Evolutionary conservation across 345 rosid species (phyloP), one percentile per base, ranked within the genome.

Genomic region (Gossypium mustelinum): DNA sequence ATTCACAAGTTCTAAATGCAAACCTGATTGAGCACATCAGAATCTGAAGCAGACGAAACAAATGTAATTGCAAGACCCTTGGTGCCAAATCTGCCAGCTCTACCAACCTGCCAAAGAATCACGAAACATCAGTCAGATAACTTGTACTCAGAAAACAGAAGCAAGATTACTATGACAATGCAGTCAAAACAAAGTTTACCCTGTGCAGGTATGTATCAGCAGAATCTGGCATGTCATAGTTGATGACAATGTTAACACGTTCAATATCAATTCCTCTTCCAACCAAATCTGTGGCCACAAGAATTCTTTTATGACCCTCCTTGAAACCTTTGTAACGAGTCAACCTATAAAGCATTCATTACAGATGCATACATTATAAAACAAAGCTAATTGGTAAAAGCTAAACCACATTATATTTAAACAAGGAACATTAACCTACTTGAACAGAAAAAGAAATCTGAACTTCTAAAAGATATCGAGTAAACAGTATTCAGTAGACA

Each of bases 171-270:
- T 13, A 17, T 10, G 27, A 64, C 17, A 70, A 48, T 18, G 54
- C 14, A 20, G 17, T 16, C 7, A n/a, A 56, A 14, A 48, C 11
- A 52, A 61, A 71, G 20, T 70, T 18, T 75, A 96, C 99, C 91
- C 99, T 90, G 87, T 96, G 99, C 20, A 96, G 88, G 57, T 96
- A 96, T 2, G 99, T 96, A 73, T 93, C 99, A 4, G 98, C 99
- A 70, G 99, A 93, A 82, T 96, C 98, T 12, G 99, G 99, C 99
- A 96, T 96, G 81, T 96, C 98, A 68, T 93, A 96, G 86, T 96
- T 96, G 82, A 96, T 92, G 7, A 96, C 99, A 52, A 96, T 96
- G 84, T 96, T 96, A 20, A 96, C 98, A n/a, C 99, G 91, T 76
- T 96, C 99, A 76, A 96, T 96, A 80, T 96, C 99, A 77, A 96